Evolutionary conservation across 2,329 filamentous ascomycete genomes (phyloP), one percentile per base, ranked within the genome.

Genomic region (Scorias spongiosa): DNA sequence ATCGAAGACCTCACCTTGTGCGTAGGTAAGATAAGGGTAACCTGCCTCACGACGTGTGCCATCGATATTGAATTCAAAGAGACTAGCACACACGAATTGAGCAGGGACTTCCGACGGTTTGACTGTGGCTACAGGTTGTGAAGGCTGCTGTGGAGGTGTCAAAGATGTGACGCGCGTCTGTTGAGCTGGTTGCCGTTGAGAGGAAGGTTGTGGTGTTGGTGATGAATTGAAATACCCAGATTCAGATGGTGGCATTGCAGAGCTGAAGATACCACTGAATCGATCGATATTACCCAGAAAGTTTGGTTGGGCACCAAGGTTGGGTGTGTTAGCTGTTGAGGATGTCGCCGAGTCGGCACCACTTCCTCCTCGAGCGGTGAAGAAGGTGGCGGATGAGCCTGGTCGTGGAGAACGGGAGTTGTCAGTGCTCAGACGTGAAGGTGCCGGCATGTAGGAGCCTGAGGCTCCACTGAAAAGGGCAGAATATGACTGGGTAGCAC

Each of bases 1-100:
- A 55, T 72, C 66, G 54, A 71, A 70, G 41, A 71, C 67, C 70
- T 98, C 91, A 51, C 91, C 91, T 43, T 88, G 84, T 52, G 89
- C 84, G 64, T 98, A 98, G 39, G 87, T 91, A 48, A 98, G 69
- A 61, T 98, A 98, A 15, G 89, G 88, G 63, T 94, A 96, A 18
- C 91, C 91, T 47, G 84, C 89, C 65, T 96, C 91, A 46, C 84
- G 80, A 54, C 93, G 85, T 20, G 87, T 84, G 18, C 84, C 85
- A 57, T 89, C 84, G 57, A 96, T 96, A 57, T 94, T 93, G 67
- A 96, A 98, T 62, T 96, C 88, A 59, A 94, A 96, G 29, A 96
- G 74, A 54, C 85, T 93, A 15, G 89, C 91, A 11, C 88, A 91
- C 14, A 95, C 72, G 72, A 93, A 98, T 39, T 96, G 68, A 7